phyloP scores from a whole-genome alignment of 2,329 filamentous ascomycete genomes.

The Hypoxylon sp. region DNA sequence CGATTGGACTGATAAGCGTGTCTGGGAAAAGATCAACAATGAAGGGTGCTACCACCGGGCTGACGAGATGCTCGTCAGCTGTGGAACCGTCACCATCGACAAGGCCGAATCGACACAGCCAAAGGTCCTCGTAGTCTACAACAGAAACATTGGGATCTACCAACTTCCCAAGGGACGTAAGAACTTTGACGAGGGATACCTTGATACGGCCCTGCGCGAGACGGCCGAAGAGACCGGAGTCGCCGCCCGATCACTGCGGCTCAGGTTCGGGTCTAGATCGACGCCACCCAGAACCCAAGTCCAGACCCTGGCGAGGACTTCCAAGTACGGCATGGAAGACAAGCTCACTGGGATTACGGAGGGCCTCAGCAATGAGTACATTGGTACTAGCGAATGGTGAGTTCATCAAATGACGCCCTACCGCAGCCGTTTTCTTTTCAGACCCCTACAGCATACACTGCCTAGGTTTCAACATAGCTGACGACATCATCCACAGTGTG shows the following conservation, averaged over 20 bases:
- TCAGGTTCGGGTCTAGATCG: constrained; percentile 55
- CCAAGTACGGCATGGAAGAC: constrained; percentile 37
- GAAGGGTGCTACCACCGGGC: constrained; percentile 51
- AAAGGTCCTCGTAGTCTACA: constrained; percentile 54
- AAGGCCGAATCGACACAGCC: constrained; percentile 37
- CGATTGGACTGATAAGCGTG: constrained; percentile 42
- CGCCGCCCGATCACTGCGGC: constrained; percentile 48
- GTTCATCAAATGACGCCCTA: constrained; percentile 18
- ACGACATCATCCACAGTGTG: constrained; percentile 35
- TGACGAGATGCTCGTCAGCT: constrained; percentile 54
- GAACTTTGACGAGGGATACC: constrained; percentile 55
- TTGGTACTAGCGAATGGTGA: constrained; percentile 45
- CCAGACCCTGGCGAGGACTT: constrained; percentile 21
- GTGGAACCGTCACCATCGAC: constrained; percentile 57
- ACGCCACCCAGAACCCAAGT: constrained; percentile 45
- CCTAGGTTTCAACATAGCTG: constrained; percentile 12
- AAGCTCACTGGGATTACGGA: constrained; percentile 40
- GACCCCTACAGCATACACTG: too few species aligned
- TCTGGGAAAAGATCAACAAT: constrained; percentile 44
- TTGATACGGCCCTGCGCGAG: constrained; percentile 55
- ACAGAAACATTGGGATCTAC: constrained; percentile 53
- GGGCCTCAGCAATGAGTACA: constrained; percentile 42
- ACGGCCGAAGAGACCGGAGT: constrained; percentile 59
- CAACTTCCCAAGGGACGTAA: constrained; percentile 60
- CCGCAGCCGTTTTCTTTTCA: too few species aligned